Evolutionary conservation across 2,329 filamentous ascomycete genomes (phyloP).

Genomic region (Verticillium alfalfae): DNA sequence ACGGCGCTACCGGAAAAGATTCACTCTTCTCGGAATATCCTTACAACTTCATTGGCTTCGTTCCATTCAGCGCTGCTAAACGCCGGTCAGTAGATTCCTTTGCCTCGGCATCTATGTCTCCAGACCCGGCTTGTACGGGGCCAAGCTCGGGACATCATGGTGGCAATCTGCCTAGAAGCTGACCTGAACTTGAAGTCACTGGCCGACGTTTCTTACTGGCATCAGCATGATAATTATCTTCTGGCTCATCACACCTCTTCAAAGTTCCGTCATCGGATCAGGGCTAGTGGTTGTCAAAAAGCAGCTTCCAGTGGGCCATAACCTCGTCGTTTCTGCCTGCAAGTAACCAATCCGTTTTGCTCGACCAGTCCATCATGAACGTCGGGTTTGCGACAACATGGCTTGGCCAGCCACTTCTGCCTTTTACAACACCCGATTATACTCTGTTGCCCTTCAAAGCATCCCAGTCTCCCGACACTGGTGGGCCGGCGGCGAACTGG

Average conservation of each 20-base stretch:
- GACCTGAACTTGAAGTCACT: conserved; percentile 33
- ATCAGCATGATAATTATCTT: conserved; percentile 44
- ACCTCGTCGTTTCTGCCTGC: conserved; percentile 11
- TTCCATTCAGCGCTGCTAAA: conserved; percentile 21
- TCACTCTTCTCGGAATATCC: conserved; percentile 52
- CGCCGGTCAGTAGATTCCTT: conserved; percentile 30
- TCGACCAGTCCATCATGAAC: conserved; percentile 33
- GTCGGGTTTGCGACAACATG: conserved; percentile 38
- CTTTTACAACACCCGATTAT: conserved; percentile 36
- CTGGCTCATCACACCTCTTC: conserved; percentile 48
- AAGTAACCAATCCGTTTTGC: conserved; percentile 7
- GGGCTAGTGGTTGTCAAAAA: conserved; percentile 17
- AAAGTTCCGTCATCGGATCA: conserved; percentile 48
- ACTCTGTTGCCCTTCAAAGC: conserved; percentile 35
- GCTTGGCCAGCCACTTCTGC: conserved; percentile 35
- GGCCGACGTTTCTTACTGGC: conserved; percentile 43
- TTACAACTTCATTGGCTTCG: conserved; percentile 24
- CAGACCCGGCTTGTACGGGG: no score
- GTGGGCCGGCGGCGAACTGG: conserved; percentile 13
- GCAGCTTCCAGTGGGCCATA: not conserved
- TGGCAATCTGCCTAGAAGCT: not conserved
- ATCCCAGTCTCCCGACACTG: not conserved
- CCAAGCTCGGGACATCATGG: not conserved
- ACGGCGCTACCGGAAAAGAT: conserved; percentile 34
- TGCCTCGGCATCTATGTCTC: no score